Evolutionary conservation across 805 yeast genomes (phyloP), one percentile per base, ranked within the genome.

Genomic region (Teunomyces aglyptinius): DNA sequence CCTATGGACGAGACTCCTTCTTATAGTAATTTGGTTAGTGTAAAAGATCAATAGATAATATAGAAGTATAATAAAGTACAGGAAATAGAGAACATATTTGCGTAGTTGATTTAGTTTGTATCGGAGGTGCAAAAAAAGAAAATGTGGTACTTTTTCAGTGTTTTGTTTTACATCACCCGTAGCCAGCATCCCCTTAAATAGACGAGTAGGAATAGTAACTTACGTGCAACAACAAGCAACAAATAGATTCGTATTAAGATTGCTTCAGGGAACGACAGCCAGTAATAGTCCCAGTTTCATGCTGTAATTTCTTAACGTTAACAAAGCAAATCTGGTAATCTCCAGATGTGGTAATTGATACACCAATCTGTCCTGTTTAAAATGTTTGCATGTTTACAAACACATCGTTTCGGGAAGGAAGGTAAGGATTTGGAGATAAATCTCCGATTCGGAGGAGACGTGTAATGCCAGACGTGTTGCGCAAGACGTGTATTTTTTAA

Each of bases 1-100:
- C 67, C 67, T 13, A 36, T 53, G 8, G 64, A 58, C 27, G 64
- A 63, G 19, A 38, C 41, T 18, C 51, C 49, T 28, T 52, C 55
- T n/a, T 51, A 49, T 35, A 39, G 34, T 8, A 47, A 53, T 24
- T 32, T 54, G 3, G 51, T 49, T 19, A 50, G 34, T 38, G 40
- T 46, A 20, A 36, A 36, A 2, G 43, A 46, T 22, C 31, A 41
- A 27, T 32, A 40, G 33, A 28, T 19, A n/a, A 15, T 22, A 22
- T 22, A 36, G 39, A 22, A 36, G 22, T 36, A 22, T 8, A 16
- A 18, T 12, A 13, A 13, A n/a, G 3, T 6, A 7, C 15, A n/a
- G 6, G 33, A 29, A 29, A 29, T 12, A 29, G 33, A 12, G 12
- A 8, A 13, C 16, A 31, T 31, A 7, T 10, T 24, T 8, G 24